Percentiles rank a stretch among this genome's conserved stretches.
phyloP scores from a whole-genome alignment of 257 asterid genomes.

The Marsdenia floribunda region DNA sequence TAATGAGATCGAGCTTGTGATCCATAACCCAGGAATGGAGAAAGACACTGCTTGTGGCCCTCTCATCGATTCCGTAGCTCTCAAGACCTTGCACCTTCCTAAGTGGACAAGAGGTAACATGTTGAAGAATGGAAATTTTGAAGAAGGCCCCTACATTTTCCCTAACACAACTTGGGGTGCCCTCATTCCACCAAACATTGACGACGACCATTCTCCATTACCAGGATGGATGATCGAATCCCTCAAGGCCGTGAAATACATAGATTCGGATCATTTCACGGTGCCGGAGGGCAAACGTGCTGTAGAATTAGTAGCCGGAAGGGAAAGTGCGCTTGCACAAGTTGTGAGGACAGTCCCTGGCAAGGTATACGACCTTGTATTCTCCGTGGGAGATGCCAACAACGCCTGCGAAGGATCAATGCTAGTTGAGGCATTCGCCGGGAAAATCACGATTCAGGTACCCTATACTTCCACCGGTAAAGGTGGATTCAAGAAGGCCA shows the following conservation, averaged over 20 bases:
- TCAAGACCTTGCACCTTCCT: conserved; percentile 49
- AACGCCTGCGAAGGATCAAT: conserved; percentile 65
- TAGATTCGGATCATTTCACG: conserved; percentile 58
- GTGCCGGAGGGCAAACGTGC: conserved; percentile 72
- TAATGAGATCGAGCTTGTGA: conserved; percentile 32
- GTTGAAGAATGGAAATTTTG: conserved; percentile 80
- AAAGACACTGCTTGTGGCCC: conserved; percentile 78
- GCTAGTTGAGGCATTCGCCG: conserved; percentile 65
- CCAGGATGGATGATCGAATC: conserved; percentile 85
- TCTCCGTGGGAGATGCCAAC: conserved; percentile 63
- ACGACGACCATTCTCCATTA: conserved; percentile 76
- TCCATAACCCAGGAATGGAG: conserved; percentile 61
- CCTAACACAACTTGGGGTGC: conserved; percentile 57
- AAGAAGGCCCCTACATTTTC: conserved; percentile 79
- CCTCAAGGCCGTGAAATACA: conserved; percentile 71
- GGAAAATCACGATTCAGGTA: conserved; percentile 31
- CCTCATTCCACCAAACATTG: conserved; percentile 73
- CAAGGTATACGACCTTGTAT: conserved; percentile 40
- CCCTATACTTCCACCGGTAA: conserved; percentile 51
- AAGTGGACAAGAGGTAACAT: conserved; percentile 52
- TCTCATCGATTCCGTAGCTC: conserved; percentile 63
- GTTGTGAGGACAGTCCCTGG: conserved; percentile 34
- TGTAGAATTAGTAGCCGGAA: conserved; percentile 62
- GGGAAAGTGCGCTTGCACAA: conserved; percentile 67
- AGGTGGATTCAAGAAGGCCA: conserved; percentile 58